Base-by-base conservation (phyloP, 345 rosid genomes). In the Euphorbia lathyris region DNA sequence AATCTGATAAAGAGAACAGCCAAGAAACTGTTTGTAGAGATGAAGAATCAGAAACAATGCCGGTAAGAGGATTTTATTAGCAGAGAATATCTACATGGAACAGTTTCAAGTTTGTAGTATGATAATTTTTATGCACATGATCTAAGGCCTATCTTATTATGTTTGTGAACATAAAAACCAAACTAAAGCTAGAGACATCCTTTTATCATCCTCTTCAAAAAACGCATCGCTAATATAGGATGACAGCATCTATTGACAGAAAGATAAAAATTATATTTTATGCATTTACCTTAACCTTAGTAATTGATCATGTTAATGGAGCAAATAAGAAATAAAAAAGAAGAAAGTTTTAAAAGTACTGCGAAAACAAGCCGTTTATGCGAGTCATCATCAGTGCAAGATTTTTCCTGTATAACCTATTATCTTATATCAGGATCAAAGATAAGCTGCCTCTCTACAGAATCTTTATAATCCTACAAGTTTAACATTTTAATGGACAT, bases 71-170 rank as follows among this genome's bases (percentile, higher is more conserved):
- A 50, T 27, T 50, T 65, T 14, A 10, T 29, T 5, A 52, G 12
- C 12, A 48, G 27, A 17, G 40, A 7, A 45, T 55, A 40, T 40
- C 9, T 40, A 20, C 26, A 53, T 1, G 7, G 63, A 53, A 67
- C 2, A 36, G 38, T 50, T 50, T 66, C 69, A 66, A 53, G 38
- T 42, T 66, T 66, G 38, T 66, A 51, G n/a, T 26, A 9, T 29
- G 38, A 34, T 34, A n/a, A 16, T 7, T 16, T 26, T 13, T 26
- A 27, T 63, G 43, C 22, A 14, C 34, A 63, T 25, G 34, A 57
- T 57, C 34, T 23, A 56, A 5, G 61, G 34, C 26, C 36, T 26
- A 10, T 12, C 36, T 10, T 16, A 27, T 26, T 29, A 27, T 57
- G 61, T 16, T 57, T 57, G 11, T 30, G 22, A 8, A 11, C 23